Conservation (phyloP, 2,329 filamentous ascomycete species). For the Neonectria magnoliae region DNA sequence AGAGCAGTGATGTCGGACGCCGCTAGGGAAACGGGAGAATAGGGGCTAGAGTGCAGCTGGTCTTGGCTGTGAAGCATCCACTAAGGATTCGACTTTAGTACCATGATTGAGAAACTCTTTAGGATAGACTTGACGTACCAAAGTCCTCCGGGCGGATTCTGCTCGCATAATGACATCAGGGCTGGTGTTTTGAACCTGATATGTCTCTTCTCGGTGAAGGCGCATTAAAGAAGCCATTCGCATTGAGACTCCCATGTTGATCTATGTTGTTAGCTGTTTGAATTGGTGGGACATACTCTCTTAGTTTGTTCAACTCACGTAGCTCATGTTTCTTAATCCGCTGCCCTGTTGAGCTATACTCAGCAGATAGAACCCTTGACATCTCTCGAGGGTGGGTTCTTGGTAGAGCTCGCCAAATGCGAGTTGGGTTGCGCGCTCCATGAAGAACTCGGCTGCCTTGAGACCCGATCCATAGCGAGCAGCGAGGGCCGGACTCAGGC, state of each 20-base stretch:
- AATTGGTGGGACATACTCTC: background rate
- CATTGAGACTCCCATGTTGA: conserved; percentile 66
- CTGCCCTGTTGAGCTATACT: conserved; percentile 69
- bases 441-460: conserved; percentile 63
- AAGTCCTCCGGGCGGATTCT: conserved; percentile 66
- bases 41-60: conserved; percentile 63
- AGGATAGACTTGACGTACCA: conserved; percentile 54
- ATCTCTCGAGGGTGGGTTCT: conserved; percentile 63
- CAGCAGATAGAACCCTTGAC: conserved; percentile 67
- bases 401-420: conserved; percentile 62
- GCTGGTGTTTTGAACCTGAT: conserved; percentile 54
- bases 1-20: conserved; percentile 65
- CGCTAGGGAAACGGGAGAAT: conserved; percentile 61
- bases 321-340: conserved; percentile 63
- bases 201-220: conserved; percentile 66
- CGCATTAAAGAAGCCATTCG: conserved; percentile 66
- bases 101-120: background rate
- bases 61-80: conserved; percentile 71
- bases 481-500: conserved; percentile 61
- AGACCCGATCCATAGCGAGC: conserved; percentile 61
- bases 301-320: conserved; percentile 51
- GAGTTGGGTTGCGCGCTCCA: conserved; percentile 59
- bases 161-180: conserved; percentile 58
- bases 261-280: conserved; percentile 46
- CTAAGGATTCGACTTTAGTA: conserved; percentile 43